Evolutionary conservation across 129 eudicot genomes (phyloP), one percentile per base, ranked within the genome.

Genomic region (Centrapalus pauciflorus): DNA sequence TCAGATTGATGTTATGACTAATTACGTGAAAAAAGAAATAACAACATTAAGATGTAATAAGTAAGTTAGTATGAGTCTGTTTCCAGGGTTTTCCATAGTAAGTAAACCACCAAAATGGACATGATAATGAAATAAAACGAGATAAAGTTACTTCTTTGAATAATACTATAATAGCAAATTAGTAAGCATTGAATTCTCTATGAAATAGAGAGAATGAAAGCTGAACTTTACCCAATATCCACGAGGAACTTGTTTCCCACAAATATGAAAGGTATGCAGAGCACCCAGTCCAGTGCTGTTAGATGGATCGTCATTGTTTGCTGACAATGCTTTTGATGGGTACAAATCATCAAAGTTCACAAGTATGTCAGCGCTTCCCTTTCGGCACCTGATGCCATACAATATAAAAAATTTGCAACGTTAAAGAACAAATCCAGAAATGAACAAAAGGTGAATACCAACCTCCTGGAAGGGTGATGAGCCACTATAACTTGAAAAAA

Each of bases 381-480:
- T 80, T 45, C 97, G 89, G 59, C 97, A 90, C 82, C 97, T 90
- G 28, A 43, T 28, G 37, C 26, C 29, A 66, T 52, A n/a, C 8
- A 19, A 67, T 80, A 37, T 69, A 27, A 11, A 1, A 43, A 73
- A 27, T 30, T 55, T 60, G 48, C 46, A 52, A 26, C 20, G 20
- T 61, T 27, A 29, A 16, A 26, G 25, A 66, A 38, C 9, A 61
- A 17, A 20, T 45, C 7, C 33, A n/a, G 10, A 62, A 43, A 24
- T 38, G 48, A 48, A 55, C 35, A 59, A 40, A 55, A 59, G 27
- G 38, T 26, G 33, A 34, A 28, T 14, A 56, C 82, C 61, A 79
- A 90, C 97, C 95, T 79, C 62, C 82, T 90, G 32, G 97, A 90
- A 27, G 97, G 97, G 59, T 87, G 91, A 78, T 90, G 95, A 50